Evolutionary conservation across 2,329 filamentous ascomycete species (phyloP).

Genomic region (Capronia epimyces): DNA sequence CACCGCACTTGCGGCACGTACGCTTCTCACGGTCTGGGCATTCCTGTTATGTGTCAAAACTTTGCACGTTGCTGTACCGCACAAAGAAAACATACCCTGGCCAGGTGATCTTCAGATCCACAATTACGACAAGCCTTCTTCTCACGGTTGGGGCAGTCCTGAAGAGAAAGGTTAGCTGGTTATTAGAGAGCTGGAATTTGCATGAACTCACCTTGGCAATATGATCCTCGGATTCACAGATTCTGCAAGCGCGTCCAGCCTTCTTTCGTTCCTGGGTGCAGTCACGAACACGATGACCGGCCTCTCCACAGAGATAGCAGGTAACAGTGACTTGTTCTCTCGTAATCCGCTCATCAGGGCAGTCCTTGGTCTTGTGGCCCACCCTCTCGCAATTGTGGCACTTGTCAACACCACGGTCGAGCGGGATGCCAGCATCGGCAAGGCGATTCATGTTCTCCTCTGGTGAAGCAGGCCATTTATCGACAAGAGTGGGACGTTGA

Average conservation of each 20-base stretch:
- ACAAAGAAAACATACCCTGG: conserved; percentile 39
- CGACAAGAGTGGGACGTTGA: conserved; percentile 42
- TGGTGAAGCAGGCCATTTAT: conserved; percentile 45
- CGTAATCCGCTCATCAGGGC: conserved; percentile 43
- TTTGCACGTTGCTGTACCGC: too few relatives aligned
- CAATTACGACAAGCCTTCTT: conserved; percentile 50
- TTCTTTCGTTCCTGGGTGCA: conserved; percentile 36
- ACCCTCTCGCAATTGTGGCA: conserved; percentile 49
- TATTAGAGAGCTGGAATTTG: neutral
- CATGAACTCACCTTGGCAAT: conserved; percentile 21
- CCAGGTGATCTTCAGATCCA: conserved; percentile 44
- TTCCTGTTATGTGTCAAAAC: conserved; percentile 8
- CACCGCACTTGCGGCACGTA: conserved; percentile 51
- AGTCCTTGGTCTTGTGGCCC: conserved; percentile 46
- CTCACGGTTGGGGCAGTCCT: conserved; percentile 30
- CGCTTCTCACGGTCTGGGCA: conserved; percentile 31
- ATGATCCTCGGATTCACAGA: conserved; percentile 27
- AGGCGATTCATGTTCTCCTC: conserved; percentile 52
- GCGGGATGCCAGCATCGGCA: conserved; percentile 46
- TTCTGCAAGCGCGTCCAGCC: conserved; percentile 24
- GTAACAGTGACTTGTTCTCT: conserved; percentile 42
- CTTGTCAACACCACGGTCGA: conserved; percentile 47
- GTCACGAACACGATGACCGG: conserved; percentile 48
- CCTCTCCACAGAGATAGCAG: conserved; percentile 44
- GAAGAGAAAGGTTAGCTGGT: neutral